phyloP scores from a whole-genome alignment of 768 basidiomycete genomes.

The Floccularia luteovirens region DNA sequence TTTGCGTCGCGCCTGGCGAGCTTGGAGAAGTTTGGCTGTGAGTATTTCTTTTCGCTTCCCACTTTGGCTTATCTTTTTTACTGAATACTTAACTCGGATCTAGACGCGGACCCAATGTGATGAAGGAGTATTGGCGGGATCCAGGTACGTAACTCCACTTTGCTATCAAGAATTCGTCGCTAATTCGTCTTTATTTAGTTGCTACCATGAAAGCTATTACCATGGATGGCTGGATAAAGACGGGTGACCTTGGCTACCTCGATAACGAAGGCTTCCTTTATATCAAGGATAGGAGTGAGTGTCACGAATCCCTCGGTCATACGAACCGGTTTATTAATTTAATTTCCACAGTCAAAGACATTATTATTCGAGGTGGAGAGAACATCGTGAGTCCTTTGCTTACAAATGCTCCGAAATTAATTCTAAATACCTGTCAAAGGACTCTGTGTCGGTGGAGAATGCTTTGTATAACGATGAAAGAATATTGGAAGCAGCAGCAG shows the following conservation, averaged over 20 bases:
- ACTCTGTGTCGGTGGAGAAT: slow-evolving; percentile 55
- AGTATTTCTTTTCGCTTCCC: slow-evolving; percentile 13
- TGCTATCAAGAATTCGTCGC: background rate
- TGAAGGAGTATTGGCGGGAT: slow-evolving; percentile 58
- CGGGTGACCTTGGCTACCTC: slow-evolving; percentile 45
- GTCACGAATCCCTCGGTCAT: background rate
- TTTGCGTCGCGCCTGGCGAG: slow-evolving; percentile 22
- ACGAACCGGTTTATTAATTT: background rate
- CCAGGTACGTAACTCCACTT: slow-evolving; percentile 23
- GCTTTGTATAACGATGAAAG: slow-evolving; percentile 48
- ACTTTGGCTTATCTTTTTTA: background rate
- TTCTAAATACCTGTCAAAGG: slow-evolving; percentile 20
- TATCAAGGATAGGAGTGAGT: slow-evolving; percentile 47
- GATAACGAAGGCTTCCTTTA: slow-evolving; percentile 53
- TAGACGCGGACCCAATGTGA: slow-evolving; percentile 55
- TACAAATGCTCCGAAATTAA: background rate
- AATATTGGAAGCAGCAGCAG: slow-evolving; percentile 48
- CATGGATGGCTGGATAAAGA: slow-evolving; percentile 48
- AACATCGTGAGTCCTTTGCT: slow-evolving; percentile 57
- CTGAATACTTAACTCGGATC: slow-evolving; percentile 3
- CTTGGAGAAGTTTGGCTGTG: slow-evolving; percentile 49
- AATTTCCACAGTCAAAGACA: slow-evolving; percentile 41
- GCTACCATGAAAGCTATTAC: slow-evolving; percentile 43
- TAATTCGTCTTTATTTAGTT: background rate
- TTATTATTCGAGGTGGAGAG: slow-evolving; percentile 60